These are phyloP conservation scores for Taphrina wiesneri DNA, from an alignment of 1,139 yeast species.

Conservation along the genomic window DNA sequence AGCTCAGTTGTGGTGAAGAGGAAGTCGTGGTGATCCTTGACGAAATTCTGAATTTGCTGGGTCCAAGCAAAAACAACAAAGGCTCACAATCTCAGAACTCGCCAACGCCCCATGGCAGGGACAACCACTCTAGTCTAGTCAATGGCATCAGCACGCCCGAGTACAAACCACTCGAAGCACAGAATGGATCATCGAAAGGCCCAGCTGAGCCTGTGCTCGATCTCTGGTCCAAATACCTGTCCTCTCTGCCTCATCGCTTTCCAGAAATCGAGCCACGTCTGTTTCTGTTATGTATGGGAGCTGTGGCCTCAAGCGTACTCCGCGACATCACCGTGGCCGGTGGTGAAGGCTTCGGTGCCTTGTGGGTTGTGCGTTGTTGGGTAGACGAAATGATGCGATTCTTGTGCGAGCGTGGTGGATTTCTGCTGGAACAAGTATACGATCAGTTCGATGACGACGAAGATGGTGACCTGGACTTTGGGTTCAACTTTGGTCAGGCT, in stretches of 20 bases:
- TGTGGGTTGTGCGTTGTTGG: slow-evolving; percentile 83
- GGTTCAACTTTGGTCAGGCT: slow-evolving; percentile 2
- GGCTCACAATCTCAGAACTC: slow-evolving; percentile 2
- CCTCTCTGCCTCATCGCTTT: slow-evolving; percentile 53
- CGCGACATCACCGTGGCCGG: slow-evolving; percentile 63
- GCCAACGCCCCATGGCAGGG: background rate
- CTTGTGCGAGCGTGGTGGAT: slow-evolving; percentile 71
- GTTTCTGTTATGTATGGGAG: slow-evolving; percentile 57
- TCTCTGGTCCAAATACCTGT: slow-evolving; percentile 50
- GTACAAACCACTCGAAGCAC: background rate
- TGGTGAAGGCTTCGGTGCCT: slow-evolving; percentile 66
- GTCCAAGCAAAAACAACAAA: slow-evolving; percentile 13
- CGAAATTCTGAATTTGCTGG: slow-evolving; percentile 27
- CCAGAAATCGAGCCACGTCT: slow-evolving; percentile 57
- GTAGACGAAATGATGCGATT: slow-evolving; percentile 70
- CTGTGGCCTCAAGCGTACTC: slow-evolving; percentile 63
- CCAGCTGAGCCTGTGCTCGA: slow-evolving; percentile 40
- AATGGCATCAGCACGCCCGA: slow-evolving; percentile 11
- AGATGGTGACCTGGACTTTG: slow-evolving; percentile 29
- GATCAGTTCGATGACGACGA: slow-evolving; percentile 35
- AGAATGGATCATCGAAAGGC: background rate
- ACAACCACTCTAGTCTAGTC: slow-evolving; percentile 1
- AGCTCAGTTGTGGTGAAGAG: slow-evolving; percentile 55
- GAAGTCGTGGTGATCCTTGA: slow-evolving; percentile 32
- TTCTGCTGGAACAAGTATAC: slow-evolving; percentile 44